These are phyloP conservation scores for Anethum foeniculum DNA, from an alignment of 140 eudicot genomes.

Conservation along the genomic window DNA sequence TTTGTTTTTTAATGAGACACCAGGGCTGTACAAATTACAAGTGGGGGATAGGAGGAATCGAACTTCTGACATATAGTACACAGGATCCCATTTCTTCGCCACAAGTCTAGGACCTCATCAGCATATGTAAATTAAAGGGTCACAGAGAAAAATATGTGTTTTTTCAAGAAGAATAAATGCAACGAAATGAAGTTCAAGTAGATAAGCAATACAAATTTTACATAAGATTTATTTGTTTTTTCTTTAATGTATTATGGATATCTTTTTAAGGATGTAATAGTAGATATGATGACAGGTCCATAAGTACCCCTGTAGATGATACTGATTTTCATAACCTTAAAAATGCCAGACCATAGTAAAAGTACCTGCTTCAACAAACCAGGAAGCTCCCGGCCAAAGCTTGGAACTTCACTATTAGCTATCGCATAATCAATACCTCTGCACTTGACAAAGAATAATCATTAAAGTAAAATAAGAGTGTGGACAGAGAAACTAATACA, in stretches of 20 bases:
- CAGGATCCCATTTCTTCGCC: too few relatives aligned
- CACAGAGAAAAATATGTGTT: background rate
- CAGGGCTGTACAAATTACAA: too few relatives aligned
- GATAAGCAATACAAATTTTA: background rate
- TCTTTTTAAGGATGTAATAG: background rate
- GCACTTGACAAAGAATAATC: conserved; percentile 19
- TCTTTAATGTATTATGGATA: background rate
- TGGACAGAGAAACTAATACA: background rate
- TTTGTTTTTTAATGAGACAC: too few relatives aligned
- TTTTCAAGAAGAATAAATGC: background rate
- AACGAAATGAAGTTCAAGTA: background rate
- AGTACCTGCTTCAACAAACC: conserved; percentile 26
- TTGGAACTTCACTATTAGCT: conserved; percentile 48
- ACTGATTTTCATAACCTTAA: background rate
- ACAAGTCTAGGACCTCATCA: background rate
- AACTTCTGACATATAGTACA: background rate
- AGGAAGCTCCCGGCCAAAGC: conserved; percentile 40
- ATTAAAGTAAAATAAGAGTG: conserved; percentile 6
- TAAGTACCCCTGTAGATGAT: background rate
- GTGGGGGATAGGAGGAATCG: background rate
- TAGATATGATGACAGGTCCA: background rate
- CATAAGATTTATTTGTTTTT: background rate
- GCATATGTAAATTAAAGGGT: background rate
- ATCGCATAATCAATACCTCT: conserved; percentile 69
- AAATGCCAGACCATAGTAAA: background rate